phyloP scores from a whole-genome alignment of 805 yeast genomes.

The Pichia sporocuriosa region DNA sequence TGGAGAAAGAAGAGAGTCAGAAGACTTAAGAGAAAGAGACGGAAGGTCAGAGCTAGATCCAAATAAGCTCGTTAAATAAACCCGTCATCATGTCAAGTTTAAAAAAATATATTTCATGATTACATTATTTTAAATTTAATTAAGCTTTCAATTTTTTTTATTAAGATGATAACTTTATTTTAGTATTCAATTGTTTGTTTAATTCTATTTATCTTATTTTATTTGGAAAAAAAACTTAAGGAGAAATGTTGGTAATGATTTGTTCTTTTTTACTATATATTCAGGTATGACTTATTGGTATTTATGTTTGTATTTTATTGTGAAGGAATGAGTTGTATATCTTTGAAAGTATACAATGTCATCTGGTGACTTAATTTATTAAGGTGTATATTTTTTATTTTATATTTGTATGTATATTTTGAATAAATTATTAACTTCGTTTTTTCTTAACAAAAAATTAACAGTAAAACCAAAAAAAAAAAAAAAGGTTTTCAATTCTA shows the following conservation, averaged over 20 bases:
- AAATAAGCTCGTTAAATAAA: conserved; percentile 48
- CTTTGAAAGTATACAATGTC: background rate
- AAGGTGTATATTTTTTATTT: background rate
- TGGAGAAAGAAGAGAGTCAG: conserved; percentile 99
- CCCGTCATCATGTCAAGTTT: background rate
- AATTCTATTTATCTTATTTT: no score
- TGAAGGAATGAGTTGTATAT: background rate
- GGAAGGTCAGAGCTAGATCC: conserved; percentile 99
- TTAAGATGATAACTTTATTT: no score
- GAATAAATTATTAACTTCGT: no score
- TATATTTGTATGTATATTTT: background rate
- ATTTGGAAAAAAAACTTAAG: no score
- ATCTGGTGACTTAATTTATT: background rate
- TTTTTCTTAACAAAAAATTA: background rate
- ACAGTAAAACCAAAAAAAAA: background rate
- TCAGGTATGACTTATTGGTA: no score
- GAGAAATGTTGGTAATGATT: no score
- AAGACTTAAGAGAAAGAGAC: conserved; percentile 99
- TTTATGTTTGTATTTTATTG: no score
- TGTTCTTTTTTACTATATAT: no score
- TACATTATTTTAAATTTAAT: background rate
- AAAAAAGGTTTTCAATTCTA: background rate
- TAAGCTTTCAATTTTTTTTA: no score
- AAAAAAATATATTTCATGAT: no score
- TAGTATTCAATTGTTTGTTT: no score